phyloP scores from a whole-genome alignment of 805 yeast species.

The Yarrowia sp. region DNA sequence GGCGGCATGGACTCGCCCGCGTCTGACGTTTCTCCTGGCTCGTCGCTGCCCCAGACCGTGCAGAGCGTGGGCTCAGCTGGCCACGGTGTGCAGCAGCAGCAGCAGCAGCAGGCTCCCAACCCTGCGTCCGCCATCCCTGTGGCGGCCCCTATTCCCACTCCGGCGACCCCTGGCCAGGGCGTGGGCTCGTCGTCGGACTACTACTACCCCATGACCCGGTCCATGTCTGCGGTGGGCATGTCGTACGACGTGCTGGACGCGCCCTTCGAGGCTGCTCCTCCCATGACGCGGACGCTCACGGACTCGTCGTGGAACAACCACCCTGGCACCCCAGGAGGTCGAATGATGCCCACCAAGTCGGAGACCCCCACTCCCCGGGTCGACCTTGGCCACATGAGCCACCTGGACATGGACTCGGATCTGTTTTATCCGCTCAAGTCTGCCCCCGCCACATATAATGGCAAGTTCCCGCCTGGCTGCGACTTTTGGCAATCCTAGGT shows the following conservation, averaged over 20 bases:
- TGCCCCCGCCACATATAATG: constrained; percentile 35
- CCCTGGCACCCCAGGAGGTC: constrained; percentile 27
- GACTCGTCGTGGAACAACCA: constrained; percentile 37
- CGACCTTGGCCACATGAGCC: constrained; percentile 30
- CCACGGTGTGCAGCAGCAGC: not conserved
- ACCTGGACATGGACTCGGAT: constrained; percentile 32
- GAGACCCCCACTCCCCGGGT: constrained; percentile 30
- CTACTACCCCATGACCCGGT: constrained; percentile 44
- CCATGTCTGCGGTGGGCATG: constrained; percentile 44
- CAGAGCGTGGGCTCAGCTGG: constrained; percentile 1
- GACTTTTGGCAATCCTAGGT: constrained; percentile 32
- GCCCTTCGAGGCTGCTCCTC: constrained; percentile 37
- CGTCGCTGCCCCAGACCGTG: constrained; percentile 13
- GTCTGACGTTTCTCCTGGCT: constrained; percentile 19
- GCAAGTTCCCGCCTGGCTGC: constrained; percentile 39
- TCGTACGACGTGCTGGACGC: constrained; percentile 39
- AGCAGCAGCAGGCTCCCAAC: not conserved
- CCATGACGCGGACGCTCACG: constrained; percentile 35
- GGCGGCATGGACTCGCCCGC: constrained; percentile 13
- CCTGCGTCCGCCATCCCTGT: not conserved
- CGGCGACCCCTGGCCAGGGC: constrained; percentile 38
- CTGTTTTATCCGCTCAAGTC: constrained; percentile 28
- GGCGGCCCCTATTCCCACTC: constrained; percentile 34
- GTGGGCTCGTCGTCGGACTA: constrained; percentile 38
- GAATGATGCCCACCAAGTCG: constrained; percentile 10